Conservation (phyloP, 495 filamentous ascomycete genomes). For the Neurospora sp. region DNA sequence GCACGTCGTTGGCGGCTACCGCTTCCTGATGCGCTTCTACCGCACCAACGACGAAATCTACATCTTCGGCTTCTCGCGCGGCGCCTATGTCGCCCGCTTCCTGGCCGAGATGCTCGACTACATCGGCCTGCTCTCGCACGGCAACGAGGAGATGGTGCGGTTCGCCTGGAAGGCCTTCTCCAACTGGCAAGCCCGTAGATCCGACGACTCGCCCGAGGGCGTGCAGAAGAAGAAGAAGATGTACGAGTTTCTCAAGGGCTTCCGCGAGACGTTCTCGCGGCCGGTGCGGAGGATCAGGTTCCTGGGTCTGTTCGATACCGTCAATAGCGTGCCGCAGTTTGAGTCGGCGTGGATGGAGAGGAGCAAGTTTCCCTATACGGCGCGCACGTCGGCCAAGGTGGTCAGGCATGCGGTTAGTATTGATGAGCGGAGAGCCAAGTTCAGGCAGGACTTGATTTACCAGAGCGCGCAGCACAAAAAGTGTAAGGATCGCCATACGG, state of each 20-base stretch:
- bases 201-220: slow-evolving; percentile 44
- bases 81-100: slow-evolving; percentile 80
- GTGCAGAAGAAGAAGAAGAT: slow-evolving; percentile 50
- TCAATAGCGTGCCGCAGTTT: slow-evolving; percentile 75
- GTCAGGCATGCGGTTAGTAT: slow-evolving; percentile 68
- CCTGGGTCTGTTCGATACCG: slow-evolving; percentile 62
- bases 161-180: slow-evolving; percentile 88
- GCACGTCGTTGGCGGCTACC: slow-evolving; percentile 78
- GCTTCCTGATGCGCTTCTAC: slow-evolving; percentile 84
- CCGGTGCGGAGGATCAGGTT: slow-evolving; percentile 65
- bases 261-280: slow-evolving; percentile 75
- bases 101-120: slow-evolving; percentile 81
- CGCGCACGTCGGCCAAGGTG: slow-evolving; percentile 59
- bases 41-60: slow-evolving; percentile 67
- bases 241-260: slow-evolving; percentile 69
- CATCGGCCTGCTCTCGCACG: slow-evolving; percentile 65
- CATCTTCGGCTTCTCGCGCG: slow-evolving; percentile 78
- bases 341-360: slow-evolving; percentile 81
- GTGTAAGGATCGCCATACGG: slow-evolving; percentile 18
- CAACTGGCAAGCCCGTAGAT: slow-evolving; percentile 66
- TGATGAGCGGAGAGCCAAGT: slow-evolving; percentile 65
- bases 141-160: slow-evolving; percentile 78
- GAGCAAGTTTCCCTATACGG: slow-evolving; percentile 74
- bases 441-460: slow-evolving; percentile 62
- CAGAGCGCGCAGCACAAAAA: slow-evolving; percentile 33